Evolutionary conservation across 768 basidiomycete species (phyloP).

Genomic region (Pulveroboletus sp.): DNA sequence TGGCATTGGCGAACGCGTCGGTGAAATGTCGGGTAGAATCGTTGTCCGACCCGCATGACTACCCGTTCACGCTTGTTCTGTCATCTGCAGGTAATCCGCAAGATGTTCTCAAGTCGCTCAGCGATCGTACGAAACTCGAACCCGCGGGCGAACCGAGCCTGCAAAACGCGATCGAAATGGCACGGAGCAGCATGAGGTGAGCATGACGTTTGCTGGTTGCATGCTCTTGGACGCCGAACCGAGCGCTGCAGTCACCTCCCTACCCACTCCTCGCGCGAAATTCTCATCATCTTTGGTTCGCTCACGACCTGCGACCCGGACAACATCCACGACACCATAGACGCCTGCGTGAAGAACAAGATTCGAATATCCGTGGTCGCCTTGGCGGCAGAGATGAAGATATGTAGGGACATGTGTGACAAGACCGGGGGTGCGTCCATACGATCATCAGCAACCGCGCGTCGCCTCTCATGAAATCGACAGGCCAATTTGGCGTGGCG

Average conservation of each 20-base stretch:
- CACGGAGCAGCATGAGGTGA: slow-evolving; percentile 87
- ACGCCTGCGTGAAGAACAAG: slow-evolving; percentile 74
- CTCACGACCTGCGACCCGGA: slow-evolving; percentile 96
- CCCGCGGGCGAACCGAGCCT: slow-evolving; percentile 91
- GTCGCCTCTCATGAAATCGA: slow-evolving; percentile 15
- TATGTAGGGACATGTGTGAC: slow-evolving; percentile 87
- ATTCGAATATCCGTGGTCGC: slow-evolving; percentile 93
- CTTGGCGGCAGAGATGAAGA: slow-evolving; percentile 96
- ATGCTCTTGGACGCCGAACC: slow-evolving; percentile 7
- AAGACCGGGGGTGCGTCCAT: slow-evolving; percentile 74
- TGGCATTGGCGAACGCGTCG: slow-evolving; percentile 84
- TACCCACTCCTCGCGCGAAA: slow-evolving; percentile 93
- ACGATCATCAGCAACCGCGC: background rate
- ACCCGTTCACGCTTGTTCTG: background rate
- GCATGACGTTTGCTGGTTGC: background rate
- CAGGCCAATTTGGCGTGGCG: slow-evolving; percentile 91
- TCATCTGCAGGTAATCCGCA: slow-evolving; percentile 79
- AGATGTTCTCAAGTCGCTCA: slow-evolving; percentile 84
- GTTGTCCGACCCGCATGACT: background rate
- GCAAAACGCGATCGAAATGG: slow-evolving; percentile 98
- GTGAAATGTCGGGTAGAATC: slow-evolving; percentile 84
- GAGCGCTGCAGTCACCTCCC: slow-evolving; percentile 76
- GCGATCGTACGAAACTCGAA: slow-evolving; percentile 83
- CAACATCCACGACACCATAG: slow-evolving; percentile 92
- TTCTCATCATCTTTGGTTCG: slow-evolving; percentile 90